Conservation (phyloP, 78 protist species). For the Dictyostelium firmibasis region DNA sequence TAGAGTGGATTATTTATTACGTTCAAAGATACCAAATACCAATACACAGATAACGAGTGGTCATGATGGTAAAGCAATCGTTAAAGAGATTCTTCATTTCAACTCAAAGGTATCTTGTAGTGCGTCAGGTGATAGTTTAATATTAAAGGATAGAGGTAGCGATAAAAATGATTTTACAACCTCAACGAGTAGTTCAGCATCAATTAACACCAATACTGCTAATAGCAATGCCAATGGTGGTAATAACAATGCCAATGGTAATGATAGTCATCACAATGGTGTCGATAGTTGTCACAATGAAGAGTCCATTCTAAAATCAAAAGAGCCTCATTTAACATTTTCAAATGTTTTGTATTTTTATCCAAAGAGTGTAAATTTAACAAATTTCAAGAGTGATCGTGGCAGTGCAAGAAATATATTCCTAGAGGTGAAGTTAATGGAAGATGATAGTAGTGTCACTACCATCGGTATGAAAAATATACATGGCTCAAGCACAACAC, state of each 20-base stretch:
- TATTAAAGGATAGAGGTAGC: neutral
- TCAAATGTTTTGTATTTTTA: slow-evolving; percentile 52
- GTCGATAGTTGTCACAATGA: neutral
- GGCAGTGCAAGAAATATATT: slow-evolving; percentile 75
- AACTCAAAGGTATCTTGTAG: neutral
- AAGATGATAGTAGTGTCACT: slow-evolving; percentile 51
- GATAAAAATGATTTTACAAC: neutral
- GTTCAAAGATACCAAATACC: slow-evolving; percentile 10
- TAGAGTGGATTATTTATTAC: slow-evolving; percentile 36
- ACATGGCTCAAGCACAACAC: neutral
- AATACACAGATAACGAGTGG: neutral
- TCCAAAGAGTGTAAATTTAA: slow-evolving; percentile 67
- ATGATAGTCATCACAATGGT: neutral
- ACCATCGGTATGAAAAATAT: slow-evolving; percentile 4
- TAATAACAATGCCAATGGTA: neutral
- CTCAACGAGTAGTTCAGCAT: neutral
- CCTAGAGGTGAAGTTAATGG: slow-evolving; percentile 60
- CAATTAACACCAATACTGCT: neutral
- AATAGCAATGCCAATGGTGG: neutral
- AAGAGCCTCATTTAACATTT: slow-evolving; percentile 16
- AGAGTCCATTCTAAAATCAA: neutral
- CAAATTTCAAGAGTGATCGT: slow-evolving; percentile 32
- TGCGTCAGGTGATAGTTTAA: neutral
- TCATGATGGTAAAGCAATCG: neutral
- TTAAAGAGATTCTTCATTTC: neutral